Percentiles rank a stretch among this genome's conserved stretches.
Conservation (phyloP, 805 yeast genomes). For the Candida montana region DNA sequence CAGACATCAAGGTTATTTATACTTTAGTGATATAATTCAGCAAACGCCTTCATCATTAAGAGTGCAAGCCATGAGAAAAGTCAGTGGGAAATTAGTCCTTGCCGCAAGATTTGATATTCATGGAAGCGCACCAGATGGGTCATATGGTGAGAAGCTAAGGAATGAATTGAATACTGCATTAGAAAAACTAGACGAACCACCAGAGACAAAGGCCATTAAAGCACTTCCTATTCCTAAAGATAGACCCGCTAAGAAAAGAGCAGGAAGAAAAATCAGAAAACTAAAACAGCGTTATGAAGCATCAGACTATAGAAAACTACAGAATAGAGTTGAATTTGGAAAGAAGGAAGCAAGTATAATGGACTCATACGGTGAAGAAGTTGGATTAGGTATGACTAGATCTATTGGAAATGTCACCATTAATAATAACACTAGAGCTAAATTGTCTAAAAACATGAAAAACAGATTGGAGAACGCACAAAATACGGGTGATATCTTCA, state of each 20-base stretch:
- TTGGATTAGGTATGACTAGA: slow-evolving; percentile 69
- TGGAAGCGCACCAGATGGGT: slow-evolving; percentile 37
- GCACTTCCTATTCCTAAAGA: slow-evolving; percentile 72
- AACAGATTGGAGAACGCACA: slow-evolving; percentile 32
- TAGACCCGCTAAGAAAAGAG: slow-evolving; percentile 73
- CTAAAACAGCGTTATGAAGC: slow-evolving; percentile 74
- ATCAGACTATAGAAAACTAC: slow-evolving; percentile 78
- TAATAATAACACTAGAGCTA: slow-evolving; percentile 47
- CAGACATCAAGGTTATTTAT: slow-evolving; percentile 67
- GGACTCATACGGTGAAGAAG: slow-evolving; percentile 72
- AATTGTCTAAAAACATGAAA: slow-evolving; percentile 57
- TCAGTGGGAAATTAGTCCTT: slow-evolving; percentile 72
- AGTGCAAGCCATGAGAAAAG: slow-evolving; percentile 68
- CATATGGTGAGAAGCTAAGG: slow-evolving; percentile 53
- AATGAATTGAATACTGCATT: slow-evolving; percentile 58
- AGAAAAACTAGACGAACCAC: slow-evolving; percentile 72
- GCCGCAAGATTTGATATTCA: slow-evolving; percentile 80
- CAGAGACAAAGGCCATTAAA: slow-evolving; percentile 53
- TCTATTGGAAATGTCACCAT: slow-evolving; percentile 25
- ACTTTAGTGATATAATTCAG: slow-evolving; percentile 53
- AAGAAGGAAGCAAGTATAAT: slow-evolving; percentile 55
- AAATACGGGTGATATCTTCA: slow-evolving; percentile 16
- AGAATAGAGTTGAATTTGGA: slow-evolving; percentile 82
- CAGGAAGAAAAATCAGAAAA: slow-evolving; percentile 77
- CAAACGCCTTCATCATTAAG: slow-evolving; percentile 52